phyloP scores from a whole-genome alignment of 2,329 filamentous ascomycete species.

The Parafenestella ontariensis region DNA sequence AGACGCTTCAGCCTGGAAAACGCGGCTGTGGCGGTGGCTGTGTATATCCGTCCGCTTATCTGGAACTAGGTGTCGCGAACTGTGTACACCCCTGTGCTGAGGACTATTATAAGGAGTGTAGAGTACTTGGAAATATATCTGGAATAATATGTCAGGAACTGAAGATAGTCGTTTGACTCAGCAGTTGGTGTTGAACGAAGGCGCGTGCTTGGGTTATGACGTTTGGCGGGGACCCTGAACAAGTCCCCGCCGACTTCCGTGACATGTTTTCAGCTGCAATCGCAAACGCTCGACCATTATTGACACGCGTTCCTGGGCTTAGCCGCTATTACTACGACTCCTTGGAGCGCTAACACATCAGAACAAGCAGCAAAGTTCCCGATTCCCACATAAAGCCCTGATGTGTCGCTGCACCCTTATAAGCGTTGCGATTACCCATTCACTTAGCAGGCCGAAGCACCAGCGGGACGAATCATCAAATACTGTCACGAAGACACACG shows the following conservation, averaged over 20 bases:
- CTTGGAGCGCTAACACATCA: conserved; percentile 13
- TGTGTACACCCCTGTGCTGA: not conserved
- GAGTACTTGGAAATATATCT: not conserved
- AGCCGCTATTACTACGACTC: conserved; percentile 24
- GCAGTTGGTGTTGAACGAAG: not conserved
- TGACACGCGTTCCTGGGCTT: conserved; percentile 44
- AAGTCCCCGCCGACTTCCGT: conserved; percentile 23
- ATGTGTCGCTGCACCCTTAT: conserved; percentile 29
- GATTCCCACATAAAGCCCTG: conserved; percentile 22
- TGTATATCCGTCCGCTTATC: conserved; percentile 16
- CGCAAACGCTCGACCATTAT: conserved; percentile 25
- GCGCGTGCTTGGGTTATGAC: conserved; percentile 21
- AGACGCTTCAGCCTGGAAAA: conserved; percentile 17
- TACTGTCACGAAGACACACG: conserved; percentile 1
- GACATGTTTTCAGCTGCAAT: conserved; percentile 22
- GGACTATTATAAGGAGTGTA: no score
- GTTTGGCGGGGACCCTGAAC: conserved; percentile 19
- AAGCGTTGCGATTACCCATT: conserved; percentile 22
- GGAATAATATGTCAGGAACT: not conserved
- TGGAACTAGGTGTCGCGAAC: conserved; percentile 1
- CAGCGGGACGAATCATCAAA: not conserved
- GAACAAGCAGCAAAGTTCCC: conserved; percentile 7
- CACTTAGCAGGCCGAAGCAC: conserved; percentile 15
- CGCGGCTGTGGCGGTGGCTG: conserved; percentile 38
- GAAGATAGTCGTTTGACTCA: not conserved